Evolutionary conservation across 2,329 filamentous ascomycete species (phyloP), one percentile per base, ranked within the genome.

Genomic region (Cryphonectria parasitica): DNA sequence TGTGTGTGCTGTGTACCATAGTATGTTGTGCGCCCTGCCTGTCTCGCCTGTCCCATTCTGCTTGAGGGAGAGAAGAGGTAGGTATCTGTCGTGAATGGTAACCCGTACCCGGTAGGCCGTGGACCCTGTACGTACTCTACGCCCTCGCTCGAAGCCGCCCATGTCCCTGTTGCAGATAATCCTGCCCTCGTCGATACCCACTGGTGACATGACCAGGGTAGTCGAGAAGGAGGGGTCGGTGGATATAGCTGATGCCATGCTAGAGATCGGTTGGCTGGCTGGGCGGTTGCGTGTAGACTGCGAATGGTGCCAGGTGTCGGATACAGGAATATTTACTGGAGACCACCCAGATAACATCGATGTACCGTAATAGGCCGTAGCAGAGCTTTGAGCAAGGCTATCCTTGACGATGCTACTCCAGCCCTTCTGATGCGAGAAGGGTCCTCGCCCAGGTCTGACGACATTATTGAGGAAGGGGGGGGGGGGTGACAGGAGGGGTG

Each of bases 21-120:
- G n/a, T n/a, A 22, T 49, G 54, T 34, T 15, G 54, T 49, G 25
- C 31, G 54, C 28, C 17, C 22, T 31, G 25, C 19, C 58, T 61
- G 58, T 36, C 58, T 31, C 34, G 61, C 31, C 34, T 74, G 15
- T 17, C 72, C 74, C 25, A 74, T 77, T 73, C 75, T 5, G 75
- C 76, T 11, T 61, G 70, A 74, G 28, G 49, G 67, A 6, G 31
- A 54, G 22, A 19, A 58, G 64, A 22, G 22, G 64, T 66, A 22
- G 22, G 64, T 66, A 8, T 60, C 31, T 60, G 25, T 60, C 19
- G 52, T n/a, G 58, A 61, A n/a, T 61, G 58, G 58, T n/a, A n/a
- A n/a, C 39, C 34, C 31, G 17, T 61, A 39, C 17, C 58, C 58
- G 31, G 58, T 39, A 36, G 58, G 6, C 58, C 13, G 58, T 39